Evolutionary conservation across 208 protist species (phyloP), one percentile per base, ranked within the genome.

Genomic region (Crithidia thermophila): DNA sequence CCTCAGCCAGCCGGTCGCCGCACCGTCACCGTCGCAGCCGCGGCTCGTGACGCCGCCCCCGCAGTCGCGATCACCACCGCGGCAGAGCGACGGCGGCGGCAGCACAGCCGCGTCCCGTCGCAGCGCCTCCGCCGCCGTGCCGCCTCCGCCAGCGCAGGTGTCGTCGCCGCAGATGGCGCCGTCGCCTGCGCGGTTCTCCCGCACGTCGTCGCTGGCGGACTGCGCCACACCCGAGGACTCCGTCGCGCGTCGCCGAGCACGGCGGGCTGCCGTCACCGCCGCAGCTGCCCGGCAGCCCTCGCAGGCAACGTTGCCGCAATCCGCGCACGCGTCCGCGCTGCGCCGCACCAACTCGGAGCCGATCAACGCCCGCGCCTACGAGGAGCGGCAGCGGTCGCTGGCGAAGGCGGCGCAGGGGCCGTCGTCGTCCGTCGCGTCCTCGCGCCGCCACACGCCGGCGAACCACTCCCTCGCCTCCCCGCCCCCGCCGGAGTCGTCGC

Each of bases 191-290:
- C 52, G 52, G 20, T 59, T 59, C 21, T 59, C 52, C 9, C 52
- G 52, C 52, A 59, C 52, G 10, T 59, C 55, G 11, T 61, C 55
- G 23, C 16, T 61, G 25, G 55, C 55, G 20, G 55, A 61, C 39
- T 39, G 25, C 33, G 46, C 55, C 30, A 27, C 39, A 42, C 31
- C 23, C 16, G 57, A 63, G 42, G 39, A 18, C 21, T 63, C 57
- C 16, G 57, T 63, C 14, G 39, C 42, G n/a, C 57, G 57, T 1
- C 57, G 57, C 30, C 57, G 57, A 16, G 57, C 57, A 8, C 39
- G 42, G 16, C 57, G 27, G 11, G 42, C 40, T 13, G 57, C 57
- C 2, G 42, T 39, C 0, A 20, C 57, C 0, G 42, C 57, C 11
- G 42, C 43, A 3, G 55, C 57, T 3, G 23, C 23, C 10, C 57